Evolutionary conservation across 1,284 basidiomycete genomes (phyloP).

Genomic region (Trichosporon faecale): DNA sequence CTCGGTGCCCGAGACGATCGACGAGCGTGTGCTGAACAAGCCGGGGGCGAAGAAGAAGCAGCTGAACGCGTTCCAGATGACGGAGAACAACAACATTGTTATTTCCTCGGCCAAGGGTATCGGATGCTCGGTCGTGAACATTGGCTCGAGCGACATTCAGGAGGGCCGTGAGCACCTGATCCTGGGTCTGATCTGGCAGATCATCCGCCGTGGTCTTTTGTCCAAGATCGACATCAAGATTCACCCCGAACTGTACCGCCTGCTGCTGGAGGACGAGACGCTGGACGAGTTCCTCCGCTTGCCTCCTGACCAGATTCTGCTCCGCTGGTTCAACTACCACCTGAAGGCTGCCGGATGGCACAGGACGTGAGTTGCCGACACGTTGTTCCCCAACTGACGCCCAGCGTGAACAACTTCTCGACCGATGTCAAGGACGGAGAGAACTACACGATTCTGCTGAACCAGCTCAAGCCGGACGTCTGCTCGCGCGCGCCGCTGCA

Average conservation of each 20-base stretch:
- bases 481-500: constrained; percentile 92
- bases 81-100: constrained; percentile 99
- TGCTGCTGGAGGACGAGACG: constrained; percentile 95
- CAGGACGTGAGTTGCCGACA: constrained; percentile 59
- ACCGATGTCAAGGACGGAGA: constrained; percentile 92
- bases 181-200: constrained; percentile 98
- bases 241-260: constrained; percentile 91
- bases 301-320: constrained; percentile 92
- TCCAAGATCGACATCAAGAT: constrained; percentile 96
- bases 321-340: constrained; percentile 99
- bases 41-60: constrained; percentile 60
- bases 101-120: constrained; percentile 97
- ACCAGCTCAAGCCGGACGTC: constrained; percentile 89
- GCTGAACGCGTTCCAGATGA: constrained; percentile 95
- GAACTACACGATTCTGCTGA: constrained; percentile 93
- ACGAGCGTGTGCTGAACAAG: constrained; percentile 95
- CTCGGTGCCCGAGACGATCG: constrained; percentile 97
- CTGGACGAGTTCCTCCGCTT: constrained; percentile 89
- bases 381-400: constrained; percentile 6
- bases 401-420: constrained; percentile 93
- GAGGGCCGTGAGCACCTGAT: constrained; percentile 96
- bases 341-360: constrained; percentile 92
- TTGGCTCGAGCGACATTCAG: constrained; percentile 86
- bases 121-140: constrained; percentile 97
- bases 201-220: constrained; percentile 90